Evolutionary conservation across 805 yeast genomes (phyloP).

Genomic region (Yamadazyma laniorum): DNA sequence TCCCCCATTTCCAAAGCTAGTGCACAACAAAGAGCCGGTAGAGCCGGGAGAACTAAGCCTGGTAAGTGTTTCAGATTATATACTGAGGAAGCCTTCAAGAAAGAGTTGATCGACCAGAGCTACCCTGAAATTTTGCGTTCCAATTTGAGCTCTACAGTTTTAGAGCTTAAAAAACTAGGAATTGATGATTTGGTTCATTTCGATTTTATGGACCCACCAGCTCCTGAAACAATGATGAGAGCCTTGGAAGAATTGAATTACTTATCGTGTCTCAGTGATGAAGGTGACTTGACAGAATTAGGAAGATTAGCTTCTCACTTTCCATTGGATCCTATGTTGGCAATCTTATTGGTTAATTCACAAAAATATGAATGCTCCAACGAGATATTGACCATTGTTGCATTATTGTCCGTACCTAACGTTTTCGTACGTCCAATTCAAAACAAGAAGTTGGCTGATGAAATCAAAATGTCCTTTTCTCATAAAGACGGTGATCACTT

Average conservation of each 20-base stretch:
- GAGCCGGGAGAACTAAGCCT: slow-evolving; percentile 99
- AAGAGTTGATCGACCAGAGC: slow-evolving; percentile 91
- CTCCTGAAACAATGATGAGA: slow-evolving; percentile 99
- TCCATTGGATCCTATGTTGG: slow-evolving; percentile 94
- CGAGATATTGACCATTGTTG: slow-evolving; percentile 84
- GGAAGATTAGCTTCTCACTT: slow-evolving; percentile 90
- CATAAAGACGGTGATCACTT: slow-evolving; percentile 96
- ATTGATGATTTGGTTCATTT: slow-evolving; percentile 95
- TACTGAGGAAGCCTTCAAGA: slow-evolving; percentile 94
- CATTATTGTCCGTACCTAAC: slow-evolving; percentile 87
- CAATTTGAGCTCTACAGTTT: slow-evolving; percentile 85
- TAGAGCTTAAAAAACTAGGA: slow-evolving; percentile 91
- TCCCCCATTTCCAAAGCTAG: slow-evolving; percentile 97
- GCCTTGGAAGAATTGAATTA: slow-evolving; percentile 94
- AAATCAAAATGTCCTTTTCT: slow-evolving; percentile 80
- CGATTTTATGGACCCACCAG: slow-evolving; percentile 99
- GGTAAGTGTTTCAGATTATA: slow-evolving; percentile 96
- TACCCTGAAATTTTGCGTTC: slow-evolving; percentile 94
- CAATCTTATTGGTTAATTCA: slow-evolving; percentile 87
- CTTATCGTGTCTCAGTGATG: slow-evolving; percentile 84
- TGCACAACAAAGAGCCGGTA: slow-evolving; percentile 98
- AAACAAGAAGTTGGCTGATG: slow-evolving; percentile 88
- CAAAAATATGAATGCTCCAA: slow-evolving; percentile 84
- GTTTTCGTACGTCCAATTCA: slow-evolving; percentile 92
- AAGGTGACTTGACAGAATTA: slow-evolving; percentile 83